A percentile compares a stretch with the other conserved stretches of the same genome.
Evolutionary conservation across 2,329 filamentous ascomycete genomes (phyloP).

Genomic region (Alternaria incomplexa): DNA sequence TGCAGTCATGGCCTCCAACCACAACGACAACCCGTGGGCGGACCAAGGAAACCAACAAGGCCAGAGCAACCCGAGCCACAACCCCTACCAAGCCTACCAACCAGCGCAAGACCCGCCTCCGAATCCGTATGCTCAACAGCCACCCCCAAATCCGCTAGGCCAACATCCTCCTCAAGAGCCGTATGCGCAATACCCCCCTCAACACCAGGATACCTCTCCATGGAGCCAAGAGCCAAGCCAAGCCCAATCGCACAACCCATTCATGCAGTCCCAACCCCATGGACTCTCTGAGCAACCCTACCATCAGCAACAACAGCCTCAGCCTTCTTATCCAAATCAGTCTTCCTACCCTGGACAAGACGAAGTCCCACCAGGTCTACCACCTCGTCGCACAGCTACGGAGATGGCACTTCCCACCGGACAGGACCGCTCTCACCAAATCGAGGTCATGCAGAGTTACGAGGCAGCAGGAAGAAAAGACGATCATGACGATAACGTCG

Average conservation of each 20-base stretch:
- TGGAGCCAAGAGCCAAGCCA: constrained; percentile 17
- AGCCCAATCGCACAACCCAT: constrained; percentile 8
- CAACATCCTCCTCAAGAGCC: constrained; percentile 12
- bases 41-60: constrained; percentile 25
- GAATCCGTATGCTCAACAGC: constrained; percentile 12
- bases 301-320: constrained; percentile 3
- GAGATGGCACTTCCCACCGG: constrained; percentile 50
- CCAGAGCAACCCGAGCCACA: constrained; percentile 26
- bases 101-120: constrained; percentile 10
- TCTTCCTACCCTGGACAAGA: constrained; percentile 7
- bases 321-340: constrained; percentile 11
- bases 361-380: constrained; percentile 30
- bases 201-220: constrained; percentile 14
- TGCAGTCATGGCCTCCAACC: constrained; percentile 22
- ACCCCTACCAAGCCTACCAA: constrained; percentile 31
- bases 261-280: constrained; percentile 9
- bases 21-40: constrained; percentile 32
- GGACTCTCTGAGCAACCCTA: constrained; percentile 12
- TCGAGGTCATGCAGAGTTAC: constrained; percentile 52
- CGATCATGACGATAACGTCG: constrained; percentile 51
- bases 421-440: constrained; percentile 51
- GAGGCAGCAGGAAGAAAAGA: constrained; percentile 42
- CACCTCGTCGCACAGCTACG: constrained; percentile 38
- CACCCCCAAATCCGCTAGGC: constrained; percentile 6
- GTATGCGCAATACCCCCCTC: constrained; percentile 5